Conservation (phyloP, 164 flowering plant species). For the Stephania japonica region DNA sequence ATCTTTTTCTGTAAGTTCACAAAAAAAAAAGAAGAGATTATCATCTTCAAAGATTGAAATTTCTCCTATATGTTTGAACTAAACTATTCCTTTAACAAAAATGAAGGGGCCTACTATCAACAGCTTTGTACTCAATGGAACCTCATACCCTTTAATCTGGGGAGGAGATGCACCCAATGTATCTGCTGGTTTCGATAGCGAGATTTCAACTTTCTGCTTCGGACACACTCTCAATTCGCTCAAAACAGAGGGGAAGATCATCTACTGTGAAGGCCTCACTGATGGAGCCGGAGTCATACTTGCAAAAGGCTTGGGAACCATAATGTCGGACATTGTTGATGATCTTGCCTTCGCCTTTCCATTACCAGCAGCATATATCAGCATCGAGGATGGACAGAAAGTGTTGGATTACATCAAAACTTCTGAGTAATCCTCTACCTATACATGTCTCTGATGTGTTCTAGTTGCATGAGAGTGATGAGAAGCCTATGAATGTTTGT, state of each 20-base stretch:
- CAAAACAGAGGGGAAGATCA: slow-evolving; percentile 22
- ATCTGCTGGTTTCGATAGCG: background rate
- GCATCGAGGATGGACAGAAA: slow-evolving; percentile 4
- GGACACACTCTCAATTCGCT: slow-evolving; percentile 8
- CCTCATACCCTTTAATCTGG: slow-evolving; percentile 16
- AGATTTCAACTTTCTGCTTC: background rate
- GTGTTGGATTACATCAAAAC: slow-evolving; percentile 14
- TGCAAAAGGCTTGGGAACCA: slow-evolving; percentile 17
- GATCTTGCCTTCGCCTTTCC: slow-evolving; percentile 13
- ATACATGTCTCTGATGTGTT: background rate
- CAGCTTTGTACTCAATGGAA: slow-evolving; percentile 14
- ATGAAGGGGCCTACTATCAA: slow-evolving; percentile 12
- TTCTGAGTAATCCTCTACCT: slow-evolving; percentile 4
- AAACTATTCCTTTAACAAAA: slow-evolving; percentile 2
- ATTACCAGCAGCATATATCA: slow-evolving; percentile 11
- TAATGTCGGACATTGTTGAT: slow-evolving; percentile 2
- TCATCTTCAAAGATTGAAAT: background rate
- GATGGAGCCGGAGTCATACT: slow-evolving; percentile 17
- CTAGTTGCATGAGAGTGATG: background rate
- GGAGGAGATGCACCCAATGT: slow-evolving; percentile 18
- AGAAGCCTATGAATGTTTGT: background rate
- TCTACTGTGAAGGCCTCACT: slow-evolving; percentile 18
- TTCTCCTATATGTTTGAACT: background rate
- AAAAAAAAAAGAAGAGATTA: background rate
- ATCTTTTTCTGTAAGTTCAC: slow-evolving; percentile 14